Conservation (phyloP, 176 grass and related monocot genomes). For the Thalia dealbata region DNA sequence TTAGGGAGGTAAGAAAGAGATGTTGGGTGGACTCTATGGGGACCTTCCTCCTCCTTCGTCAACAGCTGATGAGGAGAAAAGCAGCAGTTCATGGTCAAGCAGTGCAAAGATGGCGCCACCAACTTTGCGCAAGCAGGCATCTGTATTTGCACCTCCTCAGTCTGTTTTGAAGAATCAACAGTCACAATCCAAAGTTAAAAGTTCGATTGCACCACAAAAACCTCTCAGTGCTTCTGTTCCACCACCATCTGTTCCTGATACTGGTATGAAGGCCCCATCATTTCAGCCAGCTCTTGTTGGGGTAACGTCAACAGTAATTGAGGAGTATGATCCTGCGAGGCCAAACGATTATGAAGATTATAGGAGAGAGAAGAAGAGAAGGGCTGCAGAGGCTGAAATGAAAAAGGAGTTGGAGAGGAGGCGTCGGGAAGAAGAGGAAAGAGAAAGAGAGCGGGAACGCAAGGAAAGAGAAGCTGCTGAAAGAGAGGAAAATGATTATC, state of each 20-base stretch:
- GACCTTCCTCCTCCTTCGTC: slow-evolving; percentile 86
- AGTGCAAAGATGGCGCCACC: slow-evolving; percentile 87
- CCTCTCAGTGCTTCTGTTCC: neutral
- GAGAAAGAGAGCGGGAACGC: slow-evolving; percentile 56
- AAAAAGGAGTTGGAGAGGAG: slow-evolving; percentile 59
- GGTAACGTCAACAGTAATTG: slow-evolving; percentile 64
- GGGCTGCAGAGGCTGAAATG: slow-evolving; percentile 66
- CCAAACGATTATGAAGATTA: slow-evolving; percentile 98
- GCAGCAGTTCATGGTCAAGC: slow-evolving; percentile 76
- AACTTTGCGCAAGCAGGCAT: slow-evolving; percentile 67
- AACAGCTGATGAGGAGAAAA: slow-evolving; percentile 69
- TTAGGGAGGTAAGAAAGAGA: slow-evolving; percentile 17
- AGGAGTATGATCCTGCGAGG: slow-evolving; percentile 93
- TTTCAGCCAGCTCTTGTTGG: slow-evolving; percentile 71
- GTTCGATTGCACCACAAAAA: slow-evolving; percentile 16
- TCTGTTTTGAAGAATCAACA: slow-evolving; percentile 54
- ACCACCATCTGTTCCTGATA: neutral
- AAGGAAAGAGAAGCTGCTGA: slow-evolving; percentile 46
- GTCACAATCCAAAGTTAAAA: slow-evolving; percentile 26
- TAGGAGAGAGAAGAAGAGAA: slow-evolving; percentile 65
- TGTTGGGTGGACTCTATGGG: slow-evolving; percentile 87
- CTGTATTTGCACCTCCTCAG: slow-evolving; percentile 51
- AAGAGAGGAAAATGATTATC: slow-evolving; percentile 42
- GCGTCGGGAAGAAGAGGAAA: slow-evolving; percentile 59
- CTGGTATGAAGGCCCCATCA: slow-evolving; percentile 13